Evolutionary conservation across 2,329 filamentous ascomycete species (phyloP).

Genomic region (Nemania sp.): DNA sequence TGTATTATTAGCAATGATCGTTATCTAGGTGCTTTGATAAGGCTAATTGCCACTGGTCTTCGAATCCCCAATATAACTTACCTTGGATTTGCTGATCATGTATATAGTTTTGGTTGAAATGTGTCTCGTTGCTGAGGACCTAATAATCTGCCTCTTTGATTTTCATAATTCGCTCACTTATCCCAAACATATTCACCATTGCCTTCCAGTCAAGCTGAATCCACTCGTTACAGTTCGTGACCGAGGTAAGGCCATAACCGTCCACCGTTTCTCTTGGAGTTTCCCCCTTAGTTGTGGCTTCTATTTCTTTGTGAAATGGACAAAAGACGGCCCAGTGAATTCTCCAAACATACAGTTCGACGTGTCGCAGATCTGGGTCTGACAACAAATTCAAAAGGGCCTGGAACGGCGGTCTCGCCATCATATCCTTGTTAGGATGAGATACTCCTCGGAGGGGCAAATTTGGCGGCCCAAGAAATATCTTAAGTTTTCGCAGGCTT

Average conservation of each 20-base stretch:
- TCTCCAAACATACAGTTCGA: conserved; percentile 54
- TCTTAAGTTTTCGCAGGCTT: conserved; percentile 43
- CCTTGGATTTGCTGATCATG: background rate
- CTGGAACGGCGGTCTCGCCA: conserved; percentile 48
- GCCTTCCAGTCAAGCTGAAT: conserved; percentile 35
- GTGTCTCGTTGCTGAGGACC: background rate
- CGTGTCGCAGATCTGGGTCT: conserved; percentile 59
- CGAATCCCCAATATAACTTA: background rate
- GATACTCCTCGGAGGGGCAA: conserved; percentile 29
- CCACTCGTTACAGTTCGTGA: conserved; percentile 36
- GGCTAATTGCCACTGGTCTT: background rate
- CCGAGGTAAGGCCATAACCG: conserved; percentile 41
- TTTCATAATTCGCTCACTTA: conserved; percentile 31
- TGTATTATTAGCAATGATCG: conserved; percentile 5
- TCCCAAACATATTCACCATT: conserved; percentile 30
- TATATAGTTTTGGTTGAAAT: background rate
- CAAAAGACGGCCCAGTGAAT: conserved; percentile 57
- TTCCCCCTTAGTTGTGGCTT: conserved; percentile 28
- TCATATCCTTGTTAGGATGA: conserved; percentile 38
- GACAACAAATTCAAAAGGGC: conserved; percentile 57
- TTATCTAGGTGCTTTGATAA: background rate
- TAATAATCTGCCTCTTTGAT: conserved; percentile 32
- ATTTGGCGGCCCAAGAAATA: conserved; percentile 45
- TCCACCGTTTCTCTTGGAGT: conserved; percentile 38
- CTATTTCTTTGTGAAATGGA: conserved; percentile 53